Conservation (phyloP, 2,329 filamentous ascomycete species). For the Aspergillus sp. region DNA sequence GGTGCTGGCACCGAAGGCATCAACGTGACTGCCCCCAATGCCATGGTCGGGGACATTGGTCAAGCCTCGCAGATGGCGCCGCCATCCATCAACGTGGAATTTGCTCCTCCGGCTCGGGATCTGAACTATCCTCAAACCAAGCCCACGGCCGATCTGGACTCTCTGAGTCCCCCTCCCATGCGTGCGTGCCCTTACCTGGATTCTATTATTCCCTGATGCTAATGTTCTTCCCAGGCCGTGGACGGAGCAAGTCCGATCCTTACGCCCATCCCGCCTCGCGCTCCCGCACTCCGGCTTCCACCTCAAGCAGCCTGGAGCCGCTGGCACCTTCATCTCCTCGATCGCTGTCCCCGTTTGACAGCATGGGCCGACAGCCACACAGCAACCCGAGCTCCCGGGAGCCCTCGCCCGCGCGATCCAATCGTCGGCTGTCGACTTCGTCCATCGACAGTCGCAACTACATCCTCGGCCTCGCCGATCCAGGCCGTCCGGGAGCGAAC, state of each 20-base stretch:
- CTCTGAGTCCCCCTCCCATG: constrained; percentile 73
- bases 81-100: constrained; percentile 93
- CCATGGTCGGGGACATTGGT: constrained; percentile 60
- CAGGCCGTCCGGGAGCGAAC: constrained; percentile 69
- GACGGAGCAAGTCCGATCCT: constrained; percentile 62
- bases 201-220: background rate
- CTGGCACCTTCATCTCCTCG: constrained; percentile 33
- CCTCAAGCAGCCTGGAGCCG: constrained; percentile 33
- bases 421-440: constrained; percentile 45
- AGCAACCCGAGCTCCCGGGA: constrained; percentile 46
- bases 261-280: constrained; percentile 49
- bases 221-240: constrained; percentile 44
- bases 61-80: constrained; percentile 76
- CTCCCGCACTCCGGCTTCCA: constrained; percentile 35
- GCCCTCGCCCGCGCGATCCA: constrained; percentile 42
- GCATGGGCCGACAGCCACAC: constrained; percentile 29
- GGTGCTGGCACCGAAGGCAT: constrained; percentile 48
- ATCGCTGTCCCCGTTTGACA: constrained; percentile 45
- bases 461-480: constrained; percentile 88
- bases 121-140: constrained; percentile 67
- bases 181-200: constrained; percentile 34
- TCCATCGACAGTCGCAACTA: constrained; percentile 64
- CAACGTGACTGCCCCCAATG: constrained; percentile 44
- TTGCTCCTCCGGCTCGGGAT: constrained; percentile 71
- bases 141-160: constrained; percentile 67